phyloP scores from a whole-genome alignment of 352 stramenopile species.

The Peronospora farinosa region DNA sequence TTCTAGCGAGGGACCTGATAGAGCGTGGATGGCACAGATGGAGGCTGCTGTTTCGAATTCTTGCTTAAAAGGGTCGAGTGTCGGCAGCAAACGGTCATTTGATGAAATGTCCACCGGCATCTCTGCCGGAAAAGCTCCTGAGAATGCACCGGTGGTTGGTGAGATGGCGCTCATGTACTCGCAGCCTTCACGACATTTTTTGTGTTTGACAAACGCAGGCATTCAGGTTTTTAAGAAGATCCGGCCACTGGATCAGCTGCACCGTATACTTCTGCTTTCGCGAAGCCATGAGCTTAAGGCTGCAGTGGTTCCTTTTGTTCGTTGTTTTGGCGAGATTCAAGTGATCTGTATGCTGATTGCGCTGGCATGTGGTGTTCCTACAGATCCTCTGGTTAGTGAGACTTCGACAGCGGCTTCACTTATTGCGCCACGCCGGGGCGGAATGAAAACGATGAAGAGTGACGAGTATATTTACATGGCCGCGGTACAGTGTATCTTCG shows the following conservation, averaged over 20 bases:
- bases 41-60: constrained; percentile 5
- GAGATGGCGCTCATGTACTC: constrained; percentile 86
- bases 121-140: constrained; percentile 7
- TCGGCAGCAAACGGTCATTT: constrained; percentile 60
- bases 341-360: constrained; percentile 86
- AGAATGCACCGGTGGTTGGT: constrained; percentile 25
- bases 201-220: constrained; percentile 78
- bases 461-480: constrained; percentile 76
- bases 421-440: constrained; percentile 31
- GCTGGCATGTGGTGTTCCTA: constrained; percentile 78
- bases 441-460: constrained; percentile 44
- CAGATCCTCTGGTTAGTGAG: constrained; percentile 62
- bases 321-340: constrained; percentile 79
- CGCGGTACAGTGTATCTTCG: constrained; percentile 79
- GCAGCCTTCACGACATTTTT: constrained; percentile 70
- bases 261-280: constrained; percentile 60
- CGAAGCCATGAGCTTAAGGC: constrained; percentile 65
- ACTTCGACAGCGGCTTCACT: constrained; percentile 45
- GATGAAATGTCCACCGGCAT: constrained; percentile 63
- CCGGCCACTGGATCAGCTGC: constrained; percentile 82
- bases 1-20: constrained; percentile 28
- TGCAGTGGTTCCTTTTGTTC: constrained; percentile 64
- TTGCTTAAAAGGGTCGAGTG: constrained; percentile 14
- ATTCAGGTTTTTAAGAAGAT: constrained; percentile 90
- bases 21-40: constrained; percentile 14